Evolutionary conservation across 805 yeast species (phyloP), one percentile per base, ranked within the genome.

Genomic region (Ogataea neopini): DNA sequence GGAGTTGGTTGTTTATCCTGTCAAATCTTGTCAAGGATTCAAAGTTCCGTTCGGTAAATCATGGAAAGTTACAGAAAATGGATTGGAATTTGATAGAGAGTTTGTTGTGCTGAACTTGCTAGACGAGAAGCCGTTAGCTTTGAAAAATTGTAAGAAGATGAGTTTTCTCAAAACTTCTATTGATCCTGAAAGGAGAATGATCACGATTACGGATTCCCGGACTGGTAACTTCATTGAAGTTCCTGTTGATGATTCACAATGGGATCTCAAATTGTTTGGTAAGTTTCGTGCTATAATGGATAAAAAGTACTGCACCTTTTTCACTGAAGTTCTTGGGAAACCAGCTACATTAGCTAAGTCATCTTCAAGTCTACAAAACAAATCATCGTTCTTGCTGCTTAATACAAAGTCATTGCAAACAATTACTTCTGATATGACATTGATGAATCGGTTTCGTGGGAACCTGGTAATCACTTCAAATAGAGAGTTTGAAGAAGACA

Each of bases 11-110:
- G 60, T 72, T 1, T 74, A 66, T 53, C 79, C 79, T 2, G 69
- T 74, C 40, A 74, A 74, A 46, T 72, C 77, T 6, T 74, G 78
- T 49, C 64, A 58, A 3, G 74, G 69, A 1, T 62, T 54, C 37
- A 37, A 44, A 13, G 55, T 74, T 8, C 63, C 67, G 0, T 22
- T 29, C 3, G 51, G 48, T 8, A 15, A 32, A 0, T 41, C 46
- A 2, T 71, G 75, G 74, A 47, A 52, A 10, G 57, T 72, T 1
- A 46, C 48, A 3, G 39, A 36, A 2, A 44, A 45, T 7, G 78
- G 78, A 0, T 57, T 74, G n/a, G 51, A 65, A 38, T 67, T 64
- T 57, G 79, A 74, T 53, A 56, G 79, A 14, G 57, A 59, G 48
- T 74, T 72, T 43, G 64, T 74, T 34, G 50, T 74, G n/a, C 50